phyloP scores from a whole-genome alignment of 345 rosid species.

The Populus deltoides region DNA sequence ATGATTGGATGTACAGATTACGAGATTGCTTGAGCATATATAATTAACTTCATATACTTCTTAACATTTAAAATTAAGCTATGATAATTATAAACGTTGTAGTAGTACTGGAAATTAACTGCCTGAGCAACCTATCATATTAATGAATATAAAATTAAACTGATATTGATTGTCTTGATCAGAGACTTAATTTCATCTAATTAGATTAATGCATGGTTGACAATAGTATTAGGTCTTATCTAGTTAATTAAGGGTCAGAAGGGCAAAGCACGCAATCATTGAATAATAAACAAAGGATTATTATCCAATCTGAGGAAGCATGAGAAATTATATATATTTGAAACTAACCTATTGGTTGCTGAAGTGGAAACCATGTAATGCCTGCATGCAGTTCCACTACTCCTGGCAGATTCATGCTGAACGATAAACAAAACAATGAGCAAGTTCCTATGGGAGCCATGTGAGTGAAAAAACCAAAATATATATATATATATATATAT shows the following conservation, averaged over 20 bases:
- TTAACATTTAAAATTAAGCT: not conserved
- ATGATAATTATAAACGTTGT: not conserved
- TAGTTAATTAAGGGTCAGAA: not conserved
- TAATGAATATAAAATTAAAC: not conserved
- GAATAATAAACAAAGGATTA: not conserved
- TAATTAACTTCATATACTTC: not conserved
- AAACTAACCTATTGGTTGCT: not conserved
- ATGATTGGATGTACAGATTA: not conserved
- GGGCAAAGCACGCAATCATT: conserved; percentile 12
- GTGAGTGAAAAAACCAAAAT: not conserved
- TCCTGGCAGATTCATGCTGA: too few relatives aligned
- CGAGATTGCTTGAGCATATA: not conserved
- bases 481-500: too few relatives aligned
- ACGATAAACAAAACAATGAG: not conserved
- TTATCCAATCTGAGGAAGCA: not conserved
- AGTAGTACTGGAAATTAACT: not conserved
- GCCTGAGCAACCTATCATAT: not conserved
- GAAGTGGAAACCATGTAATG: not conserved
- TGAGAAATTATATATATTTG: not conserved
- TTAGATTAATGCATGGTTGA: not conserved
- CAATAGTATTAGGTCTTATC: conserved; percentile 19
- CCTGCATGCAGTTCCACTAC: too few relatives aligned
- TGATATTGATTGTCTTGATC: not conserved
- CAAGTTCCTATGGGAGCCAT: not conserved
- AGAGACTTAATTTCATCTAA: not conserved